A percentile compares a stretch with the other conserved stretches of the same genome.
Evolutionary conservation across 78 protist species (phyloP).

Genomic region (Cavenderia fasciculata): DNA sequence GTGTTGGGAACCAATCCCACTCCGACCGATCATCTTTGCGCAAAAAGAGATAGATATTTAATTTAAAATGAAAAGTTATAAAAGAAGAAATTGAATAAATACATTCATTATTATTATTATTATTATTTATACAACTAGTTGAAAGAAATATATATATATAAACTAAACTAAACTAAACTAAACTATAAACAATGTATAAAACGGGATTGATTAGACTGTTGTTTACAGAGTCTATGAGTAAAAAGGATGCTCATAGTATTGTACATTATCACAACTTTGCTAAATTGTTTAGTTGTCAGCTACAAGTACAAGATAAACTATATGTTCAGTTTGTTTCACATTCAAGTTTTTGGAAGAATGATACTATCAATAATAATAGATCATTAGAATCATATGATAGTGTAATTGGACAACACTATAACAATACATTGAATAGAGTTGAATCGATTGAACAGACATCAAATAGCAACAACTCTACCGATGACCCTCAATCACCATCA

Average conservation of each 20-base stretch:
- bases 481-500: not conserved
- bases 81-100: too few species aligned
- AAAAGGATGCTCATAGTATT: not conserved
- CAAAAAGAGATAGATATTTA: too few species aligned
- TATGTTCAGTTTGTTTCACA: slow-evolving; percentile 22
- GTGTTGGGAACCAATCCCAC: too few species aligned
- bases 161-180: too few species aligned
- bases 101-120: not conserved
- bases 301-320: slow-evolving; percentile 21
- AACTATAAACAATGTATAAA: slow-evolving; percentile 17
- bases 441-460: not conserved
- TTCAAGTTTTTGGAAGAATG: not conserved
- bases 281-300: not conserved
- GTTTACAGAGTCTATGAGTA: not conserved
- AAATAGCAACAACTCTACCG: not conserved
- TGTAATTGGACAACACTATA: not conserved
- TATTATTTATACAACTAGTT: not conserved
- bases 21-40: not conserved
- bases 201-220: slow-evolving; percentile 47
- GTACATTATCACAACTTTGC: slow-evolving; percentile 50
- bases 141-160: too few species aligned
- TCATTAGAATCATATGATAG: not conserved
- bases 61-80: too few species aligned
- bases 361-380: too few species aligned
- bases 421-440: not conserved